phyloP scores from a whole-genome alignment of 805 yeast genomes.

The Wickerhamiella kurtzmanii region DNA sequence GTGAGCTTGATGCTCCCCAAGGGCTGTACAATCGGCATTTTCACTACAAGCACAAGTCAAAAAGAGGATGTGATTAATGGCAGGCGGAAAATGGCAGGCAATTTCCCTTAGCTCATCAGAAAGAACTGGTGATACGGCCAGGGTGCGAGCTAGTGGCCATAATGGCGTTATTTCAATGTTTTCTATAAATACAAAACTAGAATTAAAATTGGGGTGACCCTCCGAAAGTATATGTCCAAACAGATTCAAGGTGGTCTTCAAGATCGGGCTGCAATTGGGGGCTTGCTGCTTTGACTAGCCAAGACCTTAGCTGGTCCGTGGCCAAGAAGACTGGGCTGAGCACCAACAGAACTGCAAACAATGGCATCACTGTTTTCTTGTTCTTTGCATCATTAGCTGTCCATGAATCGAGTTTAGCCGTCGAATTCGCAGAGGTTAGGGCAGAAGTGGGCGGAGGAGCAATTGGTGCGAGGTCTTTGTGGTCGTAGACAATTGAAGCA shows the following conservation, averaged over 20 bases:
- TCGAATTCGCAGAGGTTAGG: no score
- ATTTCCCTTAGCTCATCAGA: no score
- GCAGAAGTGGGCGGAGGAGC: not conserved
- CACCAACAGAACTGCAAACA: conserved; percentile 1
- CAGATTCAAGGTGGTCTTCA: not conserved
- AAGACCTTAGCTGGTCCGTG: not conserved
- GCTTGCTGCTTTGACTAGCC: not conserved
- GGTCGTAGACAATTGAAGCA: conserved; percentile 1
- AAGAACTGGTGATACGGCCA: no score
- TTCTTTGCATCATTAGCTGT: not conserved
- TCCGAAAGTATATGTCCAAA: conserved; percentile 1
- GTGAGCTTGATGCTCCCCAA: conserved; percentile 78
- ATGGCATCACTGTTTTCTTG: not conserved
- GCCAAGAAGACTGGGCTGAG: conserved; percentile 2
- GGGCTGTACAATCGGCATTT: conserved; percentile 70
- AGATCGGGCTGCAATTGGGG: not conserved
- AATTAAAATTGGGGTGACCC: conserved; percentile 1
- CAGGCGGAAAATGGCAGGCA: no score
- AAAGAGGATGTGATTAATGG: conserved; percentile 9
- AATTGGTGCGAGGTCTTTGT: not conserved
- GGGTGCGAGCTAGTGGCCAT: no score
- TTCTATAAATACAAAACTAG: no score
- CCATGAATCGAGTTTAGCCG: not conserved
- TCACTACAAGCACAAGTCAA: not conserved
- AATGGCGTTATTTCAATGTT: no score